Evolutionary conservation across 2,329 filamentous ascomycete species (phyloP), one percentile per base, ranked within the genome.

Genomic region (Aspergillus oerlinghausenensis): DNA sequence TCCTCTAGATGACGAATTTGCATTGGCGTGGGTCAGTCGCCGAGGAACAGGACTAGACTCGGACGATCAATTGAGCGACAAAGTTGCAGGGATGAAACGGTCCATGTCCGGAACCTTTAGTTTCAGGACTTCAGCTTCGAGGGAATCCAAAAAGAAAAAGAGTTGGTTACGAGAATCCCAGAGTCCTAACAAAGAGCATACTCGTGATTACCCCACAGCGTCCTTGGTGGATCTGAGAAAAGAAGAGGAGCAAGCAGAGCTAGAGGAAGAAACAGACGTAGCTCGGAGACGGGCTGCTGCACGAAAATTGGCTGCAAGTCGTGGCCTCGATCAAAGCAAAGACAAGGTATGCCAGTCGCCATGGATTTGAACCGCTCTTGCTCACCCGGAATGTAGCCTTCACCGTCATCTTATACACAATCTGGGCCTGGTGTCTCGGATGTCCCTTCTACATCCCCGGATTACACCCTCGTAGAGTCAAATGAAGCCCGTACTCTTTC

Each of bases 1-100:
- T n/a, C 90, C 92, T 11, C 77, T 97, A 19, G 90, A 93, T 65
- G 93, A 97, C 69, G 92, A 97, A 68, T 95, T 97, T 65, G 90
- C 92, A 2, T 87, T 96, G 70, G 85, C 87, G 3, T 80, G 97
- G 59, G 87, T 54, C 3, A 61, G 92, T 58, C 84, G 88, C 52
- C 85, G 88, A 62, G 83, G 82, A n/a, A 84, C 82, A 1, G 76
- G 76, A 3, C 70, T 78, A 29, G 77, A 77, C 45, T 77, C 78
- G 17, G 91, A 94, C 55, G 88, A 91, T 66, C 82, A 83, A 49
- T 87, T 87, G 63, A 92, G 88, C 65, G 84, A 82, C 49, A 88
- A 82, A 60, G 85, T 75, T 8, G 68, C 68, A 26, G 72, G 70
- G 43, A 66, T 68, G 40, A 68, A 66, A 17, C 62, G 67, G 49